These are phyloP conservation scores for Litchi chinensis DNA, from an alignment of 345 rosid genomes.

Conservation along the genomic window DNA sequence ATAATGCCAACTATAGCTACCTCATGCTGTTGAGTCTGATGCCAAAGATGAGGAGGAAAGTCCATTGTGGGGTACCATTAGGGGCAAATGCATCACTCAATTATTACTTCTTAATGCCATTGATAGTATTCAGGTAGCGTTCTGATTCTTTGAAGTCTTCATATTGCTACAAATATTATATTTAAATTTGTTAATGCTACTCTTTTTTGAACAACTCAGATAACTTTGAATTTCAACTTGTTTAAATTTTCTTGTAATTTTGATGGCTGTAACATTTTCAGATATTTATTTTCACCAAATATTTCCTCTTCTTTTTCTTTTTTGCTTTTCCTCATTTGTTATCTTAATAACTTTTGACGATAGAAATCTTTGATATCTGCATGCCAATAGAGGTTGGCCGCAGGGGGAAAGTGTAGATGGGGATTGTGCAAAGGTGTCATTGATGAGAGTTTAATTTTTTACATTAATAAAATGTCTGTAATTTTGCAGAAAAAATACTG, in stretches of 20 bases:
- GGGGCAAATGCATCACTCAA: slow-evolving; percentile 94
- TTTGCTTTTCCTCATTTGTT: not conserved
- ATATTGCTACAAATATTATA: not conserved
- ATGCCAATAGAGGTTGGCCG: not conserved
- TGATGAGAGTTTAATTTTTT: slow-evolving; percentile 8
- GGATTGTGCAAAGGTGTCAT: not conserved
- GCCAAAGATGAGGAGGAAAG: slow-evolving; percentile 72
- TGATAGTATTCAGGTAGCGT: slow-evolving; percentile 77
- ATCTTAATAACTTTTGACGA: not conserved
- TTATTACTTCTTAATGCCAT: slow-evolving; percentile 81
- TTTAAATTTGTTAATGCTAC: not conserved
- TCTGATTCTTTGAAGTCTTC: slow-evolving; percentile 1
- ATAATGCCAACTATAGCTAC: slow-evolving; percentile 45
- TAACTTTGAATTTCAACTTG: not conserved
- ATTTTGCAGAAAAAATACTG: slow-evolving; percentile 84
- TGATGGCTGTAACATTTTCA: not conserved
- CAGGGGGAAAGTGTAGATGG: not conserved
- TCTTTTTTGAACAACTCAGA: slow-evolving; percentile 1
- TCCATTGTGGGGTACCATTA: slow-evolving; percentile 65
- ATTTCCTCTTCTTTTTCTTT: not conserved
- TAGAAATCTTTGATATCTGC: not conserved
- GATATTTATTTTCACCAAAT: not conserved
- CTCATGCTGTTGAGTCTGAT: slow-evolving; percentile 55
- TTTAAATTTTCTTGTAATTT: not conserved
- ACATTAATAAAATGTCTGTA: slow-evolving; percentile 8